Percentiles rank a stretch among this genome's conserved stretches.
These are phyloP conservation scores for Entelexis paramagnoliae DNA, from an alignment of 1,139 yeast genomes.

Conservation along the genomic window DNA sequence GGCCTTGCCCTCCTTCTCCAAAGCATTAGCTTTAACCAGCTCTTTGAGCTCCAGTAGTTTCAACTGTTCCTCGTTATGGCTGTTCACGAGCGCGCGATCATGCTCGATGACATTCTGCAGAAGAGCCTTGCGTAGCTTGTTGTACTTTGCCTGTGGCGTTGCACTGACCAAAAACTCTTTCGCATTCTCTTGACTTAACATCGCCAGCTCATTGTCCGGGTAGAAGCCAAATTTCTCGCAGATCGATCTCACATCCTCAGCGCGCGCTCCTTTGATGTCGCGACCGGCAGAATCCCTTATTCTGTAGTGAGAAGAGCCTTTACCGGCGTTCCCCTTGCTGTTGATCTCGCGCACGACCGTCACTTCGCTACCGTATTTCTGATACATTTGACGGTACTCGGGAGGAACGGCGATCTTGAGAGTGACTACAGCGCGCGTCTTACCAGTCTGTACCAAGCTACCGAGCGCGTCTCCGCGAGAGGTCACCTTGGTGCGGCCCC, in stretches of 20 bases:
- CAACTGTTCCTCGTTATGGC: not conserved
- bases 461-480: conserved; percentile 68
- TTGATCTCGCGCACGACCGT: conserved; percentile 56
- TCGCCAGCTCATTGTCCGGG: conserved; percentile 85
- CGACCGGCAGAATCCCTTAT: conserved; percentile 46
- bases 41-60: conserved; percentile 1
- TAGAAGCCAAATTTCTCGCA: conserved; percentile 63
- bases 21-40: not conserved
- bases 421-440: conserved; percentile 48
- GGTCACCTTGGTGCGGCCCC: conserved; percentile 90
- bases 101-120: conserved; percentile 19
- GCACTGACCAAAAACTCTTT: conserved; percentile 75
- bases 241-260: conserved; percentile 52
- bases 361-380: conserved; percentile 56
- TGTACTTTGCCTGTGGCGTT: conserved; percentile 58
- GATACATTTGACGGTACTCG: conserved; percentile 52
- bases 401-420: conserved; percentile 57
- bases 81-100: not conserved
- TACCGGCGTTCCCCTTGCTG: conserved; percentile 1
- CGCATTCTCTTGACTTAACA: conserved; percentile 89
- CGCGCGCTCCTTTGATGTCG: conserved; percentile 36
- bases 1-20: not conserved
- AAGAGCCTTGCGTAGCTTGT: conserved; percentile 39
- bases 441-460: conserved; percentile 70
- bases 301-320: conserved; percentile 39